phyloP scores from a whole-genome alignment of 1,139 yeast genomes.

The Kazachstania sp. region DNA sequence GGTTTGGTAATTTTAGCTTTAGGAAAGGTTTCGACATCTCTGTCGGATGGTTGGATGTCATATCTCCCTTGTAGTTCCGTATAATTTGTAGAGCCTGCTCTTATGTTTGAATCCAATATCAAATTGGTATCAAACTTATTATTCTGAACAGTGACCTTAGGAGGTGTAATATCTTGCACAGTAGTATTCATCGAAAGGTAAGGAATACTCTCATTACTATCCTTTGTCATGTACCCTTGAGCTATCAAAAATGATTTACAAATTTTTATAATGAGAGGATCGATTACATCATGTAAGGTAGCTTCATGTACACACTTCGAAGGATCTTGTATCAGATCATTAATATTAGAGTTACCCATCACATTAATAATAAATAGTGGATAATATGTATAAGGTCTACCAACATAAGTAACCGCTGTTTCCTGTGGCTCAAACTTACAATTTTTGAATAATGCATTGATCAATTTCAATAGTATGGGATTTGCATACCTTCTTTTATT shows the following conservation, averaged over 20 bases:
- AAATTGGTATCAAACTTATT: not conserved
- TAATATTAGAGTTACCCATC: conserved; percentile 27
- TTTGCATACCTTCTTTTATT: conserved; percentile 36
- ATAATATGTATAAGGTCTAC: conserved; percentile 27
- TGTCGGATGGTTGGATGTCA: not conserved
- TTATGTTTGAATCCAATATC: conserved; percentile 1
- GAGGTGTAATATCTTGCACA: too few relatives aligned
- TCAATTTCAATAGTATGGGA: conserved; percentile 21
- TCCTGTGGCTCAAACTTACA: conserved; percentile 15
- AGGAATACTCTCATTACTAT: not conserved
- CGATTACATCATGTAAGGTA: conserved; percentile 27
- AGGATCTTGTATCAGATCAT: conserved; percentile 40
- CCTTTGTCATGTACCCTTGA: conserved; percentile 18
- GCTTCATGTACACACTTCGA: conserved; percentile 31
- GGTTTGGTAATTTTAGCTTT: not conserved
- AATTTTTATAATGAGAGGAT: conserved; percentile 30
- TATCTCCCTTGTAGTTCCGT: conserved; percentile 1
- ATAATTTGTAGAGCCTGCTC: not conserved
- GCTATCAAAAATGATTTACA: conserved; percentile 29
- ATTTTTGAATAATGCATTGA: conserved; percentile 31
- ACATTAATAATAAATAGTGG: conserved; percentile 38
- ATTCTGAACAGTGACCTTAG: too few relatives aligned
- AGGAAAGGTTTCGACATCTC: too few relatives aligned
- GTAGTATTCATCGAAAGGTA: not conserved
- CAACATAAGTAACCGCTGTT: conserved; percentile 18